Base-by-base conservation (phyloP, 176 grass and related monocot genomes). In the Leersia perrieri region DNA sequence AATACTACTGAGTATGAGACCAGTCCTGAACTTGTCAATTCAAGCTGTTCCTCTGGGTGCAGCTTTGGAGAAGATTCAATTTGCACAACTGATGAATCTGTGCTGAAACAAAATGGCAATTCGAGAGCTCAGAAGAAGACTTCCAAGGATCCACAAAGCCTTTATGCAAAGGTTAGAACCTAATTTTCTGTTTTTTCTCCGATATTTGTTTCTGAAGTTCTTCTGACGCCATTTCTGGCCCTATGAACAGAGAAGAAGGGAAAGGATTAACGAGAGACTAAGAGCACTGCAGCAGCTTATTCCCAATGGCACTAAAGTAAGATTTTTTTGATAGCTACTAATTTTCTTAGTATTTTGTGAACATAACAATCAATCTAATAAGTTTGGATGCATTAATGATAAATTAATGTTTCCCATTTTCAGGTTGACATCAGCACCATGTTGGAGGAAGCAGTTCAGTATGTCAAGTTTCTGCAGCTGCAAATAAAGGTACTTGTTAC, bases 401-500 rank as follows among this genome's bases (percentile, higher is more conserved):
- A 53, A n/a, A 15, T 1, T 31, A 70, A 68, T 79, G 49, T 53
- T 30, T 9, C 62, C 32, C 22, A 28, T 53, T 63, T 80, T 31
- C 70, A 89, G 87, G 82, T 89, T 75, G 87, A 80, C 70, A 88
- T 89, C 53, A 75, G 82, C 82, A 89, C 87, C 63, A 89, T 85
- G 82, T 47, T 89, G 25, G 76, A 89, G 51, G 87, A 89, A 49
- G 70, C 87, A 41, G 82, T 85, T 75, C 87, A 89, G 63, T 89
- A 85, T 3, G 76, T 85, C 63, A 85, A 76, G 71, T 89, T 89
- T 64, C 27, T 89, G 27, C 82, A 89, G 70, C 39, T 85, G 9
- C 87, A 85, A 9, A 89, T 89, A 80, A 85, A 85, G 87, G 87
- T 89, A 75, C 0, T 6, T 13, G 28, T 41, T 9, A 22, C 41